phyloP scores from a whole-genome alignment of 164 flowering plant genomes.

The Nymphaea thermarum region DNA sequence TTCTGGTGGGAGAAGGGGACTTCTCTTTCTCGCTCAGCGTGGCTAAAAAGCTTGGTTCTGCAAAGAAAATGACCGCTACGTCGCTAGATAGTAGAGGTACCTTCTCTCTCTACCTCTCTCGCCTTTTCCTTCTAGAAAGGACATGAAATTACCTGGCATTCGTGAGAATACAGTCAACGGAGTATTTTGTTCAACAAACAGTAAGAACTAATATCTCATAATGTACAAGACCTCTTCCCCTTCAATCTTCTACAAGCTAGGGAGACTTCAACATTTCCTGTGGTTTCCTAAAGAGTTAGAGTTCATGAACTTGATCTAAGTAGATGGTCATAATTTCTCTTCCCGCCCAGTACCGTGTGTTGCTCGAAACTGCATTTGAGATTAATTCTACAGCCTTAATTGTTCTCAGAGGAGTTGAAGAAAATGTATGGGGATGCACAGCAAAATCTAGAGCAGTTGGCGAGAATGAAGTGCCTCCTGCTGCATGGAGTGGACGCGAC shows the following conservation, averaged over 20 bases:
- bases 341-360: no score
- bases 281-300: neutral
- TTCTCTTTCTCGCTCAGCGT: constrained; percentile 21
- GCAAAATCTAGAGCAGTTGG: constrained; percentile 12
- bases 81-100: constrained; percentile 10
- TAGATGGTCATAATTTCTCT: no score
- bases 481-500: constrained; percentile 24
- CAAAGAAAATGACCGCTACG: constrained; percentile 15
- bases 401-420: neutral
- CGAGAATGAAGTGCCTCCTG: constrained; percentile 14
- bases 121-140: neutral
- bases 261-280: neutral
- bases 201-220: neutral
- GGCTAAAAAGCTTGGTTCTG: constrained; percentile 16
- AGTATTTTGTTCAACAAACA: neutral
- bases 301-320: neutral
- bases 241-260: neutral
- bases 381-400: neutral
- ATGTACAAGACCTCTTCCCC: neutral
- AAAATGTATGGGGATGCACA: constrained; percentile 2
- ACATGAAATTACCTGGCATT: neutral
- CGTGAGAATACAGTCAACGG: neutral
- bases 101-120: neutral
- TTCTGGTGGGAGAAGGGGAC: constrained; percentile 27
- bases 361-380: no score